A percentile compares a stretch with the other conserved stretches of the same genome.
Evolutionary conservation across 495 filamentous ascomycete species (phyloP).

Genomic region (Annulohypoxylon stygium): DNA sequence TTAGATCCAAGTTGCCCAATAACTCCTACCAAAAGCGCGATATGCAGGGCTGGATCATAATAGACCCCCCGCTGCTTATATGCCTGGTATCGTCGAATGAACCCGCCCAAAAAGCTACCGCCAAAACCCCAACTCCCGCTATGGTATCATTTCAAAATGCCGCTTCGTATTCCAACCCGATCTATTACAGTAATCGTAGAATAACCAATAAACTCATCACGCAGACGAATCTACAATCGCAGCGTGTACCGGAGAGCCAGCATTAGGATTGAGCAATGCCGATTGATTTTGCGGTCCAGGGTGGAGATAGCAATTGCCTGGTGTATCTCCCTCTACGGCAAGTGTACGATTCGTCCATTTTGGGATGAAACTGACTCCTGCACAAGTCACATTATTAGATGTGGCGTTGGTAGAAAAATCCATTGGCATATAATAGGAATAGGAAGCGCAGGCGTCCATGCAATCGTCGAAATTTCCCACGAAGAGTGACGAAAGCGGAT

Average conservation of each 20-base stretch:
- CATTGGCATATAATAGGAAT: conserved; percentile 51
- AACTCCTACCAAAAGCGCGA: conserved; percentile 17
- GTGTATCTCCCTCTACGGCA: conserved; percentile 48
- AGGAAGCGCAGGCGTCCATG: conserved; percentile 63
- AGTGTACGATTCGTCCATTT: conserved; percentile 55
- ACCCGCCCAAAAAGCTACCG: conserved; percentile 6
- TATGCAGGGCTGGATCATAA: neutral
- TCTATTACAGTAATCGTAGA: conserved; percentile 29
- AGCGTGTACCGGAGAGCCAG: conserved; percentile 44
- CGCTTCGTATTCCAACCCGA: conserved; percentile 16
- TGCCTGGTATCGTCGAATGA: conserved; percentile 18
- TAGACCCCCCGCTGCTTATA: conserved; percentile 11
- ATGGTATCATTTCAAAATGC: conserved; percentile 42
- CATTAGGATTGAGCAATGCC: conserved; percentile 47
- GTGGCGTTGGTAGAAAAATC: conserved; percentile 43
- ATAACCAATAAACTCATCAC: neutral
- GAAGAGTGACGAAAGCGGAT: conserved; percentile 55
- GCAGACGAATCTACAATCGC: conserved; percentile 29
- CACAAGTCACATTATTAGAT: conserved; percentile 53
- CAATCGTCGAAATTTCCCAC: conserved; percentile 57
- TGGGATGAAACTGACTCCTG: conserved; percentile 60
- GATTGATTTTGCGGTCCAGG: conserved; percentile 54
- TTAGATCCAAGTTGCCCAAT: conserved; percentile 4
- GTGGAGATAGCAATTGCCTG: conserved; percentile 64
- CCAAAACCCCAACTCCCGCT: conserved; percentile 40